Evolutionary conservation across 2,329 filamentous ascomycete genomes (phyloP).

Genomic region (Thielaviopsis populi): DNA sequence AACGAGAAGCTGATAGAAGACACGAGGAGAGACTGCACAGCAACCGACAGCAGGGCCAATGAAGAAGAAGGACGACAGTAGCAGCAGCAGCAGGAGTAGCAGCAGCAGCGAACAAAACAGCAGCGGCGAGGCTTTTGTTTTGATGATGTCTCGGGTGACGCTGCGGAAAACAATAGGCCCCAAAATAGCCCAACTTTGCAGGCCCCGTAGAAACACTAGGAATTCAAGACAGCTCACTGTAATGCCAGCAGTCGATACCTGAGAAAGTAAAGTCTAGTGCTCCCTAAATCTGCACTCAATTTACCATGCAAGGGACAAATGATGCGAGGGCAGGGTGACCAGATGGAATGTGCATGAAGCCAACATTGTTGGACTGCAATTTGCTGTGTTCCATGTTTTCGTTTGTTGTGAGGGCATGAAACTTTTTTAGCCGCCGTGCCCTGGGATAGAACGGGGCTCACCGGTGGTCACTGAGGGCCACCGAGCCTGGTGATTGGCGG

Average conservation of each 20-base stretch:
- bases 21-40: not conserved
- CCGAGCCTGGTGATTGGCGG: not conserved
- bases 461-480: not conserved
- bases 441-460: not conserved
- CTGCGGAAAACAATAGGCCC: not conserved
- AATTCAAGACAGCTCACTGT: not conserved
- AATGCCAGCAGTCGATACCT: constrained; percentile 2
- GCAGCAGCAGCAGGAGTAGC: not conserved
- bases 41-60: not conserved
- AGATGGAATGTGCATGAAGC: constrained; percentile 1
- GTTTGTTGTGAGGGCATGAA: not conserved
- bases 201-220: not conserved
- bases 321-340: not conserved
- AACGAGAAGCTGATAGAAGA: not conserved
- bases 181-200: not conserved
- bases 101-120: not conserved
- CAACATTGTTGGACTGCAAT: not conserved
- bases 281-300: constrained; percentile 3
- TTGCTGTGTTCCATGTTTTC: not conserved
- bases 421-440: constrained; percentile 1
- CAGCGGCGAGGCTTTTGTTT: not conserved
- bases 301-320: not conserved
- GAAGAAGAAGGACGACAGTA: not conserved
- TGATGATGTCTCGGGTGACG: not conserved
- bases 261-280: not conserved